Evolutionary conservation across 495 filamentous ascomycete species (phyloP).

Genomic region (Xylaria cubensis): DNA sequence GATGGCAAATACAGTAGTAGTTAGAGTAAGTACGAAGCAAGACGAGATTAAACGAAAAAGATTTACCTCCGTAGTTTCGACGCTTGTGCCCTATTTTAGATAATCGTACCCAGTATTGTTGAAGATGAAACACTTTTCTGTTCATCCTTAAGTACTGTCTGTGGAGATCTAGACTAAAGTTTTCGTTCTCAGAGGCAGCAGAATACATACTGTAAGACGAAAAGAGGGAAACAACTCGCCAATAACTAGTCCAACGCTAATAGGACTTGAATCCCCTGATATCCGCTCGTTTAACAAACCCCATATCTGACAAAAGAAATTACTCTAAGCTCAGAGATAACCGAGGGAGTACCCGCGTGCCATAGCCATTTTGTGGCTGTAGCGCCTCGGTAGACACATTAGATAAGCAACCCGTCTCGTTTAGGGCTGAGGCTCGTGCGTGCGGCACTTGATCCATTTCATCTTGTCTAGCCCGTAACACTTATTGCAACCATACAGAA

Average conservation of each 20-base stretch:
- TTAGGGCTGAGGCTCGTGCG: background rate
- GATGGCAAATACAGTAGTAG: background rate
- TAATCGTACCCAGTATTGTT: background rate
- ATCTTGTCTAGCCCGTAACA: background rate
- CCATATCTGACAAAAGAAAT: no score
- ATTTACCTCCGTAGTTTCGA: background rate
- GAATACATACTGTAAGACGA: background rate
- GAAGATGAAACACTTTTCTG: background rate
- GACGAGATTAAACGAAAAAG: background rate
- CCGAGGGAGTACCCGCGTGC: background rate
- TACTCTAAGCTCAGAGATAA: no score
- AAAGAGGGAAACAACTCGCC: background rate
- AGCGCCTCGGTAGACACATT: background rate
- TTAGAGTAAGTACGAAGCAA: background rate
- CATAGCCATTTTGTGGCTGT: background rate
- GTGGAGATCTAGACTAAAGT: background rate
- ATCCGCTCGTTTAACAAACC: no score
- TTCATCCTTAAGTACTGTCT: background rate
- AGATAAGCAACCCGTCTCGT: background rate
- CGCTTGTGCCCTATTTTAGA: background rate
- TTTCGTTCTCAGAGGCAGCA: background rate
- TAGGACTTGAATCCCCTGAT: no score
- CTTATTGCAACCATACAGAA: background rate
- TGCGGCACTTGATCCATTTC: background rate
- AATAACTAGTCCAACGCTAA: no score